phyloP scores from a whole-genome alignment of 768 basidiomycete genomes.

The Lentinus tigrinus region DNA sequence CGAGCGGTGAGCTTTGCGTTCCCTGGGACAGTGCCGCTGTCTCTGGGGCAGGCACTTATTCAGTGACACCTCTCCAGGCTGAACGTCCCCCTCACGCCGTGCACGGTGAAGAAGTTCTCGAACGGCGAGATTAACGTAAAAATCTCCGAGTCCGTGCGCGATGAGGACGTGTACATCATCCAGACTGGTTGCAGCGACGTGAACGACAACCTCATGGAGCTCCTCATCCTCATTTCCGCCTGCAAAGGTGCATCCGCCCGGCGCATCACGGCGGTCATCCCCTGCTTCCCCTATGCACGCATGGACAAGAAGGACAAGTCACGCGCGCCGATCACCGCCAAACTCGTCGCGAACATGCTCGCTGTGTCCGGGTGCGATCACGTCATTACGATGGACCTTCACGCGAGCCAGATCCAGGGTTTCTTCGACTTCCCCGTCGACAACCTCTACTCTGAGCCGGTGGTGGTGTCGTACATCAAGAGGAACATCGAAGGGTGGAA shows the following conservation, averaged over 20 bases:
- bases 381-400: conserved; percentile 98
- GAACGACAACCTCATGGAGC: conserved; percentile 97
- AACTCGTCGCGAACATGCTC: conserved; percentile 98
- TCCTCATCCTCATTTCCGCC: conserved; percentile 96
- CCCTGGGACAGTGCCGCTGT: conserved; percentile 31
- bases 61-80: conserved; percentile 56
- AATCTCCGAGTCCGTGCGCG: conserved; percentile 92
- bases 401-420: conserved; percentile 97
- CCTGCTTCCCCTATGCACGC: conserved; percentile 94
- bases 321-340: conserved; percentile 95
- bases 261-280: conserved; percentile 95
- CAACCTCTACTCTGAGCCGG: conserved; percentile 93
- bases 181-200: conserved; percentile 88
- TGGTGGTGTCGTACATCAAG: conserved; percentile 94
- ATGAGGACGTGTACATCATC: conserved; percentile 98
- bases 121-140: conserved; percentile 96
- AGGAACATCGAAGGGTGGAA: conserved; percentile 81
- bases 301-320: conserved; percentile 99
- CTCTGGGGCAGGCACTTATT: conserved; percentile 52
- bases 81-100: conserved; percentile 81
- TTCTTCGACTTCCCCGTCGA: conserved; percentile 99
- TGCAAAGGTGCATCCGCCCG: conserved; percentile 96
- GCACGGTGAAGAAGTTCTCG: conserved; percentile 86
- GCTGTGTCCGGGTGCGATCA: conserved; percentile 97
- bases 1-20: conserved; percentile 85